phyloP scores from a whole-genome alignment of 2,329 filamentous ascomycete genomes.

The Penicillium polonicum region DNA sequence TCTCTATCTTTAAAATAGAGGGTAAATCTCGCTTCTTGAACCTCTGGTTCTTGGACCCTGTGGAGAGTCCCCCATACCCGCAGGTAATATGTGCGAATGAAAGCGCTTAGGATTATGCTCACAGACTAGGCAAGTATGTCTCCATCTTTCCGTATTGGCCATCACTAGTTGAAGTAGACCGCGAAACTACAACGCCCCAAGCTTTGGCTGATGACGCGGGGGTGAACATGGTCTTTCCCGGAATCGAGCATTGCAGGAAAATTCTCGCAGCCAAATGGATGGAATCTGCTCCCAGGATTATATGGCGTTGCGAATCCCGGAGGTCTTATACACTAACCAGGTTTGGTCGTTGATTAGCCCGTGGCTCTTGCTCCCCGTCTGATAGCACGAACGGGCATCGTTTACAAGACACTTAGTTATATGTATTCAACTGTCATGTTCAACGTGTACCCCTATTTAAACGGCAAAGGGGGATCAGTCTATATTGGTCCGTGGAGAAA shows the following conservation, averaged over 20 bases:
- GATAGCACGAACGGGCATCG: neutral
- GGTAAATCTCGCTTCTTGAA: neutral
- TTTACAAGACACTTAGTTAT: neutral
- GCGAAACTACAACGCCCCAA: no score
- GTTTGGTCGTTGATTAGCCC: neutral
- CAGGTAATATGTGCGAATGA: neutral
- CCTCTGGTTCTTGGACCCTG: neutral
- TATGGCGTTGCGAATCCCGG: no score
- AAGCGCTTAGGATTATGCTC: neutral
- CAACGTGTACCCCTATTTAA: neutral
- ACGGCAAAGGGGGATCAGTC: neutral
- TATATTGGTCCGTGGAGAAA: neutral
- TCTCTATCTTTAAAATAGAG: neutral
- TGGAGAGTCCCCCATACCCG: neutral
- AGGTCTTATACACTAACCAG: no score
- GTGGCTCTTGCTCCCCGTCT: neutral
- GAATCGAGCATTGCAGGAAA: no score
- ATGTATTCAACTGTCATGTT: neutral
- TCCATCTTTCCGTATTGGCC: no score
- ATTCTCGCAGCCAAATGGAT: no score
- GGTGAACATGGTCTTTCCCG: accelerated
- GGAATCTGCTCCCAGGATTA: no score
- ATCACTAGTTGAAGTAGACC: no score
- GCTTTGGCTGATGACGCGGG: no score
- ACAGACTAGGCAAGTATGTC: neutral